Percentiles rank a stretch among this genome's conserved stretches.
These are phyloP conservation scores for Curvularia spicifera DNA, from an alignment of 2,329 filamentous ascomycete species.

Conservation along the genomic window DNA sequence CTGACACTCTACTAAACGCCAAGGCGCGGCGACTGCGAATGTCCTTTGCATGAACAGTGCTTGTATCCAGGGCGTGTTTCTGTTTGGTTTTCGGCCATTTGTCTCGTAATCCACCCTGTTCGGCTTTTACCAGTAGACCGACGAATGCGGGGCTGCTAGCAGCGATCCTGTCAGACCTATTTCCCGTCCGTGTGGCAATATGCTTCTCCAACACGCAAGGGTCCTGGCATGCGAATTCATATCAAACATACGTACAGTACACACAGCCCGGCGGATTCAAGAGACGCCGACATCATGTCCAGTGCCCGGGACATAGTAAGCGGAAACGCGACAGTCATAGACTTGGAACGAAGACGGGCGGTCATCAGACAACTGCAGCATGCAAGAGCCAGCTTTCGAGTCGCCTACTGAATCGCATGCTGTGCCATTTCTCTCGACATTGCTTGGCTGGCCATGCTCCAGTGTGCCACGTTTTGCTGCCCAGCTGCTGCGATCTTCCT, in stretches of 20 bases:
- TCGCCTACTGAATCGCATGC: neutral
- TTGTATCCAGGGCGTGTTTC: slow-evolving; percentile 5
- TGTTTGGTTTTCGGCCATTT: slow-evolving; percentile 12
- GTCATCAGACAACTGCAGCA: neutral
- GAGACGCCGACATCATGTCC: neutral
- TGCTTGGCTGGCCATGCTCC: slow-evolving; percentile 1
- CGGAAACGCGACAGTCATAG: neutral
- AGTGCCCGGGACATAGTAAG: neutral
- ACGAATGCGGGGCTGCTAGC: slow-evolving; percentile 22
- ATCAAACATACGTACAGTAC: neutral
- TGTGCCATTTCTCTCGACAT: neutral
- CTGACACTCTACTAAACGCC: slow-evolving; percentile 13
- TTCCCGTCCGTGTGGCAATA: slow-evolving; percentile 4
- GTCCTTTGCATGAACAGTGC: neutral
- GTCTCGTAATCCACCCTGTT: slow-evolving; percentile 9
- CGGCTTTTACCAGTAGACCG: slow-evolving; percentile 24
- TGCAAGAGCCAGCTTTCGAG: neutral
- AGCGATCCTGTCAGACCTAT: slow-evolving; percentile 19
- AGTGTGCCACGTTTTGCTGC: neutral
- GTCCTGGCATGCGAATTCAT: slow-evolving; percentile 4
- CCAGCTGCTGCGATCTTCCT: slow-evolving; percentile 10
- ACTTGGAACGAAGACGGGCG: neutral
- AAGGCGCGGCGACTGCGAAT: neutral
- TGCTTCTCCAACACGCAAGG: slow-evolving; percentile 12
- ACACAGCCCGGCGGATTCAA: neutral